Percentiles rank a stretch among this genome's conserved stretches.
Conservation (phyloP, 2,329 filamentous ascomycete species). For the Cladophialophora exuberans region DNA sequence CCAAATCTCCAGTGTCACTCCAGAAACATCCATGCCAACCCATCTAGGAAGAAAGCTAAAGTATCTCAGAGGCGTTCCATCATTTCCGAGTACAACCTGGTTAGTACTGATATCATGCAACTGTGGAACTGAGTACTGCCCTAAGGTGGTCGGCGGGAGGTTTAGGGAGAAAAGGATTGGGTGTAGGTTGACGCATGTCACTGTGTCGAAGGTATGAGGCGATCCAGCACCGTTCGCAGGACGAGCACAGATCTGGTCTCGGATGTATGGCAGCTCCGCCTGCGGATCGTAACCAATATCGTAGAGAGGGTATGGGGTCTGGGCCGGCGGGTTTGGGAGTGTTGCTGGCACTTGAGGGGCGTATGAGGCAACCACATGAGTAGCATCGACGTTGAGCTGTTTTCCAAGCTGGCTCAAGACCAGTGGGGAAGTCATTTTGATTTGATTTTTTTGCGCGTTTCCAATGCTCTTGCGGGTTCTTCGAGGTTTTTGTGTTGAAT, state of each 20-base stretch:
- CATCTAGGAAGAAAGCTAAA: constrained; percentile 29
- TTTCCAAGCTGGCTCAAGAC: too few species aligned
- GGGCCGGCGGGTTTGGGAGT: constrained; percentile 8
- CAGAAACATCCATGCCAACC: constrained; percentile 20
- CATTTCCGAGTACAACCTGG: constrained; percentile 1
- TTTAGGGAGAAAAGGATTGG: constrained; percentile 27
- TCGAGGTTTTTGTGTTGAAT: too few species aligned
- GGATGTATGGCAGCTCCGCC: background rate
- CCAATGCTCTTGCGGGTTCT: too few species aligned
- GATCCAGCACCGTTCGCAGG: constrained; percentile 14
- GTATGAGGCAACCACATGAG: background rate
- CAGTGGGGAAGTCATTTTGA: too few species aligned
- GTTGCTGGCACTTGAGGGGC: background rate
- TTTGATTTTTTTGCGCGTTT: too few species aligned
- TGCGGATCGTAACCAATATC: constrained; percentile 16
- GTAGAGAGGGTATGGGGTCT: constrained; percentile 20
- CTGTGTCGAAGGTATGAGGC: constrained; percentile 18
- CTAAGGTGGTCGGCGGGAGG: constrained; percentile 8
- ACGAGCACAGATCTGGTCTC: constrained; percentile 3
- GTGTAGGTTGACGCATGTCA: constrained; percentile 19
- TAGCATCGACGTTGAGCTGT: constrained; percentile 13
- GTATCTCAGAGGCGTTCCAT: constrained; percentile 20
- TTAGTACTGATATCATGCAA: constrained; percentile 15
- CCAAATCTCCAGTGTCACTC: constrained; percentile 28
- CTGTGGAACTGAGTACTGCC: constrained; percentile 7